A percentile compares a stretch with the other conserved stretches of the same genome.
phyloP scores from a whole-genome alignment of 2,329 filamentous ascomycete genomes.

The Penicillium aurantiogriseum region DNA sequence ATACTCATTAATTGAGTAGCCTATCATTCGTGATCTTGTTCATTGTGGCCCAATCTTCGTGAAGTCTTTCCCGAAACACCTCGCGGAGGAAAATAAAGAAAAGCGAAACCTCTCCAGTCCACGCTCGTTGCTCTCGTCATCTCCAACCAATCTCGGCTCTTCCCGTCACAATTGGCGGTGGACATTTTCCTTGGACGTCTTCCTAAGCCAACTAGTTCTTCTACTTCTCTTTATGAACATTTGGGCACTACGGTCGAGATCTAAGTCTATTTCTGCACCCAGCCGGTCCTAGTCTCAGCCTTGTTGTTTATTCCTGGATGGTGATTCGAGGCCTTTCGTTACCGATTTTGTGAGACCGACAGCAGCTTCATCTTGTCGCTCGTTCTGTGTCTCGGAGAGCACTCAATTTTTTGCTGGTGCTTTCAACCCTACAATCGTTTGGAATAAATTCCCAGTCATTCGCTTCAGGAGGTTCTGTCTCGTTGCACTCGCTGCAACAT shows the following conservation, averaged over 20 bases:
- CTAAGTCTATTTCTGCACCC: slow-evolving; percentile 31
- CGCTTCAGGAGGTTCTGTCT: slow-evolving; percentile 44
- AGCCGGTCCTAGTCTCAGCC: slow-evolving; percentile 31
- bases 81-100: slow-evolving; percentile 18
- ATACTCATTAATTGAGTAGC: slow-evolving; percentile 42
- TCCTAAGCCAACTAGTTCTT: slow-evolving; percentile 19
- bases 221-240: slow-evolving; percentile 18
- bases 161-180: slow-evolving; percentile 14
- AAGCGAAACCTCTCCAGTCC: slow-evolving; percentile 28
- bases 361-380: slow-evolving; percentile 40
- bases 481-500: slow-evolving; percentile 47
- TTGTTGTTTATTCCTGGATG: slow-evolving; percentile 31
- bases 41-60: slow-evolving; percentile 32
- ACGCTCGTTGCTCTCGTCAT: slow-evolving; percentile 15
- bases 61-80: slow-evolving; percentile 30
- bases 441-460: slow-evolving; percentile 46
- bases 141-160: slow-evolving; percentile 11
- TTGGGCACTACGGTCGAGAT: slow-evolving; percentile 26
- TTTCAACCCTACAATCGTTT: slow-evolving; percentile 41
- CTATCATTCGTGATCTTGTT: slow-evolving; percentile 27
- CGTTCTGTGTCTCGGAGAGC: slow-evolving; percentile 47
- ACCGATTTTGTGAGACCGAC: slow-evolving; percentile 34
- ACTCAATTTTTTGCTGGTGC: slow-evolving; percentile 24
- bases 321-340: slow-evolving; percentile 37
- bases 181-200: slow-evolving; percentile 4